Base-by-base conservation (phyloP, 2,329 filamentous ascomycete species). In the Basipetospora chlamydospora region DNA sequence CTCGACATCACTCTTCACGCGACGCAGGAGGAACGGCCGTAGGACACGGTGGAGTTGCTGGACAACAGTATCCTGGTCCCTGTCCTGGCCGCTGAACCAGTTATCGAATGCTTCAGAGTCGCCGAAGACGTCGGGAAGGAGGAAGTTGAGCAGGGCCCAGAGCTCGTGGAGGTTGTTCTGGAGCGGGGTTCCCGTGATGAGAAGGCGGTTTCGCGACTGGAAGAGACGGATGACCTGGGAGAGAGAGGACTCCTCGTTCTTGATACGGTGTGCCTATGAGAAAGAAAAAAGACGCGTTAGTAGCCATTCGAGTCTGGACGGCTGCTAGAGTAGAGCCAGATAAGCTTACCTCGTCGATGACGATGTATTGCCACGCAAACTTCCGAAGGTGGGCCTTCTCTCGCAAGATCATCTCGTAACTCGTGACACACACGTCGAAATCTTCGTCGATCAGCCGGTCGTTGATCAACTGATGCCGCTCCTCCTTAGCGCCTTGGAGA, bases 281-380 rank as follows among this genome's bases (percentile, higher is more conserved):
- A 3, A n/a, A n/a, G n/a, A n/a, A n/a, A n/a, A n/a, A n/a, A 21
- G 3, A 35, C 22, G 18, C 25, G 26, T 39, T 39, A 42, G 42
- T 28, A 26, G 13, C 10, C n/a, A n/a, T 21, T 12, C 8, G n/a
- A 7, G 23, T 21, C 30, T n/a, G n/a, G n/a, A n/a, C n/a, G n/a
- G n/a, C n/a, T n/a, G n/a, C n/a, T n/a, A n/a, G n/a, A n/a, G n/a
- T 12, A n/a, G 16, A 10, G 11, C 21, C 11, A 17, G 5, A 7
- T 13, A 18, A 28, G 33, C 46, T 28, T 46, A 58, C 56, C 48
- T 98, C 90, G 50, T 98, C 90, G 44, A 98, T 94, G 47, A 98
- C 94, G 57, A 98, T 98, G 59, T 98, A 98, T 56, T 98, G 88
- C 90, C 90, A 98, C 0, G 90, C 87, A 55, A 98, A 93, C 57